A percentile compares a stretch with the other conserved stretches of the same genome.
phyloP scores from a whole-genome alignment of 805 yeast species.

The Ogataea saltuana region DNA sequence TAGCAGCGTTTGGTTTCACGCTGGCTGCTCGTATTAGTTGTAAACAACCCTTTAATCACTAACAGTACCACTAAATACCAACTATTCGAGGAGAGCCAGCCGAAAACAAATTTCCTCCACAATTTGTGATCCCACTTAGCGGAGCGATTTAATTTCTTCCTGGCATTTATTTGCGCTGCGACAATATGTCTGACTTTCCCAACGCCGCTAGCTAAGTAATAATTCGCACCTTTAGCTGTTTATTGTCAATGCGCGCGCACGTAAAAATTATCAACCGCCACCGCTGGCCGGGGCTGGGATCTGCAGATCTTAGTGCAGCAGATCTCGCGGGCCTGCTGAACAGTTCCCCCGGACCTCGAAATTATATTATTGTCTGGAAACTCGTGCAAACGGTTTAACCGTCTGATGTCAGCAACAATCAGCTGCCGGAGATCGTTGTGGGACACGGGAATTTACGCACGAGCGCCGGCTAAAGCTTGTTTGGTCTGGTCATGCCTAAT shows the following conservation, averaged over 20 bases:
- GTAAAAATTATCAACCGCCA: slow-evolving; percentile 4
- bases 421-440: neutral
- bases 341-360: no score
- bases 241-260: neutral
- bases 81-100: no score
- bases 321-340: slow-evolving; percentile 5
- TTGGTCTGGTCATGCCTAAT: no score
- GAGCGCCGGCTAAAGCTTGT: no score
- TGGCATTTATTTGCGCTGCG: slow-evolving; percentile 5
- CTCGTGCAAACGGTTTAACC: no score
- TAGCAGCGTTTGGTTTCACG: no score
- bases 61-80: neutral
- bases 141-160: neutral
- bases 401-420: no score
- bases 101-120: neutral
- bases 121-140: neutral
- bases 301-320: slow-evolving; percentile 5
- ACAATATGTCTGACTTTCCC: slow-evolving; percentile 4
- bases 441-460: neutral
- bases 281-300: slow-evolving; percentile 8
- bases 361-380: no score
- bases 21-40: no score
- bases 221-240: slow-evolving; percentile 3
- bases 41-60: no score
- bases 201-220: neutral